Evolutionary conservation across 306 rosid species (phyloP), one percentile per base, ranked within the genome.

Genomic region (Prunus mongolica): DNA sequence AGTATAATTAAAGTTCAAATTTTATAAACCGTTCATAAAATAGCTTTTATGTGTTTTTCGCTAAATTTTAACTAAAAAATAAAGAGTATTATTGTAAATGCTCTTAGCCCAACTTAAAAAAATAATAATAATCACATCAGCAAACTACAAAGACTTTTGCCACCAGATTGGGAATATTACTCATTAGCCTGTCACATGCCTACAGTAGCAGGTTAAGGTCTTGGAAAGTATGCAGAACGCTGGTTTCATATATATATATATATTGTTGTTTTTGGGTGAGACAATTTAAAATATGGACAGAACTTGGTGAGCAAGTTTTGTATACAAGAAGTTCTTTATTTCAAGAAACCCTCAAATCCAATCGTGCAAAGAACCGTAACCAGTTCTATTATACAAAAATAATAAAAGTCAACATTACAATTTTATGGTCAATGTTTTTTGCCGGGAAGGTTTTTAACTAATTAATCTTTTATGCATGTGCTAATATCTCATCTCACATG

Each of bases 71-170:
- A 5, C 2, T 34, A 34, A 0, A 32, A 34, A 34, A 34, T 34
- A 34, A 0, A 0, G 0, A 34, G 8, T 1, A 34, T 34, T 1
- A 34, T 34, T 34, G 0, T 1, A 34, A 1, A 34, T 34, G 2
- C 8, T 34, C 1, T 34, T 34, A 34, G 41, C 8, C 41, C 41
- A 34, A 34, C 41, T 34, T 34, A 0, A 34, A 34, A 5, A 0
- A 34, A 34, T 34, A 34, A 34, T 34, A 34, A 34, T 0, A 34
- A 34, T 6, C 9, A 38, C 9, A 38, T 38, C 9, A 38, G 44
- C 52, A 3, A 51, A 51, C 56, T 5, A 52, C 15, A 16, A 1
- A 14, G 57, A 52, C 6, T 52, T 52, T 52, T 15, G 57, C n/a
- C 16, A 18, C 56, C 20, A 16, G n/a, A 14, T 14, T 13, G 56